Evolutionary conservation across 2,329 filamentous ascomycete genomes (phyloP), one percentile per base, ranked within the genome.

Genomic region (Cadophora sp.): DNA sequence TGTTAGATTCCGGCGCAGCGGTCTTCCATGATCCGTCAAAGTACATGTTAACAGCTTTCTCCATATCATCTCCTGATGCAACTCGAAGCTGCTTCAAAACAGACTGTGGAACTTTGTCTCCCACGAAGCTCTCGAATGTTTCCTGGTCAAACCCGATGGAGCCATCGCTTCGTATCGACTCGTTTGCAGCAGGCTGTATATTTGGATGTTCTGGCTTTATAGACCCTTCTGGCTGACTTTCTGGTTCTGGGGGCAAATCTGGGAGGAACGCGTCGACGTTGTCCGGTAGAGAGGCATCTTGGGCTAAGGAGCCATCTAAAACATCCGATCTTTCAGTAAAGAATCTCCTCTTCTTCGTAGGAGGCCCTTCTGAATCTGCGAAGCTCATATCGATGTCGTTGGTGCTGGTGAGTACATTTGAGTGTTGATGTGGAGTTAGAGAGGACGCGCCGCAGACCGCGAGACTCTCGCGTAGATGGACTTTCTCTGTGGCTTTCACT

Each of bases 1-100:
- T 66, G 3, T n/a, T 60, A 56, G 47, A 59, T 41, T 62, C 9
- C 41, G 53, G 41, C 16, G 69, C 47, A 43, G 64, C 43, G 24
- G 64, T 70, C 61, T 86, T 88, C 84, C 89, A 91, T 4, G 88
- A 90, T 22, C 88, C 88, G 69, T 91, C 89, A 68, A 90, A 86
- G 74, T 89, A 91, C 85, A 90, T 90, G 67, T 90, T 90, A 65
- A 90, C 84, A 7, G 89, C 89, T 68, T 83, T 82, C 73, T 90
- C 85, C 18, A 91, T 81, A 68, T 88, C 82, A 62, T 85, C 80
- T 27, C 83, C 83, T 63, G 87, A 89, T 51, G 82, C 81, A 9
- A 83, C 79, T n/a, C 81, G 81, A 22, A 91, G 82, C 4, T 81
- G 76, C 7, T 79, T 78, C 59, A 91, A 73, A 0, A 82, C 78